Evolutionary conservation across 768 basidiomycete genomes (phyloP).

Genomic region (Lactifluus pinguis): DNA sequence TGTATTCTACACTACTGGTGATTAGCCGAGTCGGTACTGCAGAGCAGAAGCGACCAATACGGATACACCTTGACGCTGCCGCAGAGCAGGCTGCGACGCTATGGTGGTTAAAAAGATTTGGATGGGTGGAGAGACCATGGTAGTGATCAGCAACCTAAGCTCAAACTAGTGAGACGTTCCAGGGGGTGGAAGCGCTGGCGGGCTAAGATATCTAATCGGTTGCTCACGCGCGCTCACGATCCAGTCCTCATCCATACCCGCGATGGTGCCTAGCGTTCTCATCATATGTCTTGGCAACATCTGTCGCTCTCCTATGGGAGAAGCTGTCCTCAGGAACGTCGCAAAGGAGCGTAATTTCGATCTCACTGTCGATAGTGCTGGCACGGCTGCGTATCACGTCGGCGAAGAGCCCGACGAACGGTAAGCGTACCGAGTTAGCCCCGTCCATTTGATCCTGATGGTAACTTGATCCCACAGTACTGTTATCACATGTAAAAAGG

Average conservation of each 20-base stretch:
- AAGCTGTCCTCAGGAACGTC: constrained; percentile 69
- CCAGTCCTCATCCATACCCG: neutral
- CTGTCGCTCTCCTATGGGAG: constrained; percentile 88
- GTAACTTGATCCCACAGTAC: constrained; percentile 37
- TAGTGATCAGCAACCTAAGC: neutral
- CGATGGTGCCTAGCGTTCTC: constrained; percentile 40
- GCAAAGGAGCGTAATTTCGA: constrained; percentile 58
- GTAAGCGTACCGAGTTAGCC: constrained; percentile 29
- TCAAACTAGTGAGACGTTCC: neutral
- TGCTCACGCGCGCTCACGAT: too few species aligned
- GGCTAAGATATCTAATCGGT: neutral
- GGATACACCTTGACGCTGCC: constrained; percentile 61
- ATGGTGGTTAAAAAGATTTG: constrained; percentile 84
- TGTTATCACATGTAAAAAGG: constrained; percentile 61
- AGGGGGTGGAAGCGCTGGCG: neutral
- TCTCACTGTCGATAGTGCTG: constrained; percentile 72
- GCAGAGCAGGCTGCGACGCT: constrained; percentile 65
- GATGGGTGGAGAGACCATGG: constrained; percentile 77
- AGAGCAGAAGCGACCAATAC: neutral
- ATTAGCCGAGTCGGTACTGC: neutral
- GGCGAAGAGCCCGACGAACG: constrained; percentile 80
- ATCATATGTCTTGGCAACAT: constrained; percentile 80
- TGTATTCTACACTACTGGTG: constrained; percentile 48
- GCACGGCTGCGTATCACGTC: constrained; percentile 76
- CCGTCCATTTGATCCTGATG: neutral